Base-by-base conservation (phyloP, 2,329 filamentous ascomycete genomes). In the Incumbomyces delicatus region DNA sequence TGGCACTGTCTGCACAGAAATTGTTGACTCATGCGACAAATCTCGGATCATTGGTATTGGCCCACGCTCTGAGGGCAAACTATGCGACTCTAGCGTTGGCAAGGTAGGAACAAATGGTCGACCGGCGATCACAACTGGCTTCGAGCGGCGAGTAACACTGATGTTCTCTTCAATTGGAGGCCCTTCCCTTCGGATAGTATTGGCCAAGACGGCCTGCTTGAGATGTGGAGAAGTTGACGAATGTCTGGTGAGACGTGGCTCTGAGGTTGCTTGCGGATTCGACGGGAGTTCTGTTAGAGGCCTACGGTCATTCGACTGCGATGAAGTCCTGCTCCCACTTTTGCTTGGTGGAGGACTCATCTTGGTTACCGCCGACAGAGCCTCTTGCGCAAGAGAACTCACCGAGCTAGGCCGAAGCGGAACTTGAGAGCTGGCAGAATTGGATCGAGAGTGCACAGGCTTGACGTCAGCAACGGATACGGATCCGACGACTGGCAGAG, bases 361-460 rank as follows among this genome's bases (percentile, higher is more conserved):
- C 30, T 60, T 58, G 36, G 67, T 65, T 13, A 70, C 61, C 1
- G 65, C 60, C 5, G 63, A 57, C 5, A 71, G 54, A 12, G 63
- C 61, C 46, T 60, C 60, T 27, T 65, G 62, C 3, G 68, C 68
- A 22, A 62, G 61, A 2, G 67, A 68, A 22, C 50, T 49, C 34
- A 47, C 53, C 20, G 60, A 58, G 18, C 46, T 44, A 46, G 59
- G 47, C 46, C 56, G 29, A 44, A 50, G 14, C 43, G 39, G 42
- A 6, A 46, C 35, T 50, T 54, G 29, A 49, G 53, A 35, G 52
- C 30, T 13, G 5, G 33, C 22, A 16, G 42, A 45, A 20, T 45
- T 39, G 34, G 35, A 47, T 51, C 11, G 44, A 41, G 31, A 51
- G 46, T 22, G 50, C 46, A 22, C 61, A 39, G 60, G 65, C 47